Percentiles rank a stretch among this genome's conserved stretches.
Evolutionary conservation across 305 asterid genomes (phyloP).

Genomic region (Plantago rigida): DNA sequence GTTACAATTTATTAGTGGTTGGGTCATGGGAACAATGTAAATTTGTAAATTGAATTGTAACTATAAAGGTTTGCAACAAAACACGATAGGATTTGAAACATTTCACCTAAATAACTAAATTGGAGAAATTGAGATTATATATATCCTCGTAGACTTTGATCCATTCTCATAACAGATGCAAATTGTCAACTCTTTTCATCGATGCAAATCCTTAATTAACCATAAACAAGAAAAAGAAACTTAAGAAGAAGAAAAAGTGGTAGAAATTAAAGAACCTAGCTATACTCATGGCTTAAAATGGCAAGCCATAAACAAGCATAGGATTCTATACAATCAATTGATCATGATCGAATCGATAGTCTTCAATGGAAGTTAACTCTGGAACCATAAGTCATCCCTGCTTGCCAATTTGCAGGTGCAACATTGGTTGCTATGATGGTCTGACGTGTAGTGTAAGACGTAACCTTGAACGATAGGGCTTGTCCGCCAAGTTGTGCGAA

Average conservation of each 20-base stretch:
- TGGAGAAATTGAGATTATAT: neutral
- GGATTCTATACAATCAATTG: neutral
- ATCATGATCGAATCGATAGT: neutral
- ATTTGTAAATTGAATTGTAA: too few species aligned
- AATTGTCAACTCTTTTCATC: conserved; percentile 19
- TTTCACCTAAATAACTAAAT: too few species aligned
- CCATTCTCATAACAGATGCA: conserved; percentile 22
- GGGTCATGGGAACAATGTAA: too few species aligned
- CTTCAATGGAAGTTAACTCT: conserved; percentile 49
- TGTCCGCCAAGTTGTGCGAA: conserved; percentile 65
- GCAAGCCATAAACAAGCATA: neutral
- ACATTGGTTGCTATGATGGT: conserved; percentile 53
- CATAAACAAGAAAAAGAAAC: neutral
- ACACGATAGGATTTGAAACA: too few species aligned
- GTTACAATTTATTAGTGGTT: too few species aligned
- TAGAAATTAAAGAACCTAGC: too few species aligned
- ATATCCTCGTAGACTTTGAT: conserved; percentile 10
- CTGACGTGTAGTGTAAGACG: conserved; percentile 55
- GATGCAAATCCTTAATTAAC: neutral
- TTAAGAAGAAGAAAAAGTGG: too few species aligned
- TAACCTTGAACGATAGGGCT: conserved; percentile 65
- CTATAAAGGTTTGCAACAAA: too few species aligned
- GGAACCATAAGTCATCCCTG: conserved; percentile 55
- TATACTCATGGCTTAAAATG: too few species aligned
- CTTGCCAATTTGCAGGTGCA: conserved; percentile 70